These are phyloP conservation scores for Pistacia integerrima DNA, from an alignment of 345 rosid genomes.

Conservation along the genomic window DNA sequence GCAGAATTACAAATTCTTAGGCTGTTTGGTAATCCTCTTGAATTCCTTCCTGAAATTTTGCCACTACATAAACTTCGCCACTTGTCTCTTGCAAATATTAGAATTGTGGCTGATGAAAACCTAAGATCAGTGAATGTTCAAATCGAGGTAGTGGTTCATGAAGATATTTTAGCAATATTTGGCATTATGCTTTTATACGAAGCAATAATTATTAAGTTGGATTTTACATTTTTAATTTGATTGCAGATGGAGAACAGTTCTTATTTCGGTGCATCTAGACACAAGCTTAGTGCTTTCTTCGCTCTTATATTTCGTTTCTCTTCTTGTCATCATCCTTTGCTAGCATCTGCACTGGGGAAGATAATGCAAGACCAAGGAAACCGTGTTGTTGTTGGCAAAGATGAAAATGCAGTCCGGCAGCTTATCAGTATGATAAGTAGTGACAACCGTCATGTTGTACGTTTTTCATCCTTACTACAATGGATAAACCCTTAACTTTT, in stretches of 20 bases:
- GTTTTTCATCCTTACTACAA: constrained; percentile 29
- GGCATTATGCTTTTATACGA: background rate
- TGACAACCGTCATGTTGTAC: constrained; percentile 90
- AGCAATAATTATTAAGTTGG: background rate
- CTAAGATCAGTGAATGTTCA: constrained; percentile 87
- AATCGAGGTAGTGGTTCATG: constrained; percentile 65
- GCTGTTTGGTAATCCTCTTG: constrained; percentile 96
- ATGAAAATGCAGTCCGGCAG: constrained; percentile 98
- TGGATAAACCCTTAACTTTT: constrained; percentile 3
- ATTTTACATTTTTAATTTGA: constrained; percentile 22
- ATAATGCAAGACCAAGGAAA: constrained; percentile 97
- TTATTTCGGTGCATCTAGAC: constrained; percentile 90
- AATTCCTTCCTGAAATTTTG: constrained; percentile 95
- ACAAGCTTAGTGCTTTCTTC: constrained; percentile 97
- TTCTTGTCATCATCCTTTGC: constrained; percentile 96
- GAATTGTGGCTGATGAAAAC: constrained; percentile 89
- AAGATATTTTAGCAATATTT: background rate
- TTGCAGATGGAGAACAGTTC: constrained; percentile 89
- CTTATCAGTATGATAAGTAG: constrained; percentile 99
- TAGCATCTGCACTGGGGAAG: constrained; percentile 96
- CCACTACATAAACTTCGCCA: constrained; percentile 89
- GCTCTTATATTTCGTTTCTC: constrained; percentile 97
- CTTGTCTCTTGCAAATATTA: constrained; percentile 88
- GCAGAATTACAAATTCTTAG: constrained; percentile 79
- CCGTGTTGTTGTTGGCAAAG: constrained; percentile 86